Conservation (phyloP, 129 eudicot species). For the Helichrysum umbraculigerum region DNA sequence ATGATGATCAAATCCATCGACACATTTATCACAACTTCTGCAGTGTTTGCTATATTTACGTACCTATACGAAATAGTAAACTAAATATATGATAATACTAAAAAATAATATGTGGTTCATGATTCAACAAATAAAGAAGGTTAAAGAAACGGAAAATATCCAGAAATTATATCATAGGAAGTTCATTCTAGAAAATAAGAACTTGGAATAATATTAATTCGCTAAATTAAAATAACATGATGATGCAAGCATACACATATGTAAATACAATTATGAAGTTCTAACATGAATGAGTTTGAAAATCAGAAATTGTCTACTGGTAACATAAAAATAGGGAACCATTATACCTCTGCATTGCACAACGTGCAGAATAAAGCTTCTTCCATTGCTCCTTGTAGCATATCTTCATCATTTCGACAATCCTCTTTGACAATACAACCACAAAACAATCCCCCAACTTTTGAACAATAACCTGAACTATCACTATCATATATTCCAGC, state of each 20-base stretch:
- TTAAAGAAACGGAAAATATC: neutral
- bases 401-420: slow-evolving; percentile 72
- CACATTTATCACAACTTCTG: slow-evolving; percentile 99
- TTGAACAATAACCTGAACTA: slow-evolving; percentile 55
- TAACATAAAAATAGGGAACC: neutral
- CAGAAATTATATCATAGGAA: neutral
- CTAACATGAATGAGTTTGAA: neutral
- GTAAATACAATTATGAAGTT: neutral
- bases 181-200: neutral
- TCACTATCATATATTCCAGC: slow-evolving; percentile 45
- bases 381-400: slow-evolving; percentile 60
- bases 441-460: slow-evolving; percentile 62
- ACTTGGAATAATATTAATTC: too few species aligned
- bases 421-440: slow-evolving; percentile 78
- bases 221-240: neutral
- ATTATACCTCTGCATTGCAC: slow-evolving; percentile 85
- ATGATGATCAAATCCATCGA: slow-evolving; percentile 97
- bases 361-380: slow-evolving; percentile 96
- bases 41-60: slow-evolving; percentile 97
- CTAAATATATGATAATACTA: neutral
- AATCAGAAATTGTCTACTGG: neutral
- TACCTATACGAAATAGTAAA: slow-evolving; percentile 51
- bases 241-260: neutral
- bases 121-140: neutral
- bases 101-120: neutral